Evolutionary conservation across 1,284 basidiomycete species (phyloP).

Genomic region (Trichosporon sp.): DNA sequence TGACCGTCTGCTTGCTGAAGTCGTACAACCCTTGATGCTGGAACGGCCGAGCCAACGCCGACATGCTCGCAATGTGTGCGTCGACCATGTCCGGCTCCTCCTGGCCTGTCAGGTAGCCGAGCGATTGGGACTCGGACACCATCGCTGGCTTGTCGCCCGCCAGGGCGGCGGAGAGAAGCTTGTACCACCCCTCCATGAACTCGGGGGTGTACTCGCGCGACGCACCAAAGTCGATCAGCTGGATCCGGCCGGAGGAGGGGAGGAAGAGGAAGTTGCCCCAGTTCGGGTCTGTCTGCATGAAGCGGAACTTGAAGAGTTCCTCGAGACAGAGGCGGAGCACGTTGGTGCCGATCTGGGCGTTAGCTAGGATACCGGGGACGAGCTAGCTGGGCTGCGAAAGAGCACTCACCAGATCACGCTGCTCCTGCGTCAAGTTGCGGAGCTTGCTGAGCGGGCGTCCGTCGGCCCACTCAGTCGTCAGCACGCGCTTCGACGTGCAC

Average conservation of each 20-base stretch:
- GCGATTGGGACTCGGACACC: constrained; percentile 69
- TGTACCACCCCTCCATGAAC: constrained; percentile 89
- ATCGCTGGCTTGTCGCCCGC: constrained; percentile 71
- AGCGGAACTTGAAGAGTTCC: constrained; percentile 85
- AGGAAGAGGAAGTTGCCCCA: constrained; percentile 98
- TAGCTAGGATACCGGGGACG: neutral
- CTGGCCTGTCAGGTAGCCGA: constrained; percentile 88
- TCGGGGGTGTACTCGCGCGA: constrained; percentile 79
- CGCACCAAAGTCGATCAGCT: constrained; percentile 95
- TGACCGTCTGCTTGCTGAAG: constrained; percentile 56
- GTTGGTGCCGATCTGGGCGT: constrained; percentile 72
- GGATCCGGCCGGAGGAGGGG: constrained; percentile 62
- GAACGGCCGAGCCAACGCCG: constrained; percentile 59
- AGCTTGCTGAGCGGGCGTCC: constrained; percentile 75
- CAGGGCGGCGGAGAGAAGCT: constrained; percentile 76
- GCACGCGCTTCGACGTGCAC: constrained; percentile 74
- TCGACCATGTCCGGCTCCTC: constrained; percentile 84
- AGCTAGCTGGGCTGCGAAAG: neutral
- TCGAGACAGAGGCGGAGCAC: constrained; percentile 84
- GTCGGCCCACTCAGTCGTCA: constrained; percentile 85
- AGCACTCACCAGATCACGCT: constrained; percentile 70
- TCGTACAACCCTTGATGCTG: constrained; percentile 44
- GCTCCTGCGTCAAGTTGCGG: constrained; percentile 66
- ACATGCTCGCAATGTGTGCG: constrained; percentile 84
- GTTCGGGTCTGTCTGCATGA: constrained; percentile 99